phyloP scores from a whole-genome alignment of 2,329 filamentous ascomycete genomes.

The Aspergillus sergii region DNA sequence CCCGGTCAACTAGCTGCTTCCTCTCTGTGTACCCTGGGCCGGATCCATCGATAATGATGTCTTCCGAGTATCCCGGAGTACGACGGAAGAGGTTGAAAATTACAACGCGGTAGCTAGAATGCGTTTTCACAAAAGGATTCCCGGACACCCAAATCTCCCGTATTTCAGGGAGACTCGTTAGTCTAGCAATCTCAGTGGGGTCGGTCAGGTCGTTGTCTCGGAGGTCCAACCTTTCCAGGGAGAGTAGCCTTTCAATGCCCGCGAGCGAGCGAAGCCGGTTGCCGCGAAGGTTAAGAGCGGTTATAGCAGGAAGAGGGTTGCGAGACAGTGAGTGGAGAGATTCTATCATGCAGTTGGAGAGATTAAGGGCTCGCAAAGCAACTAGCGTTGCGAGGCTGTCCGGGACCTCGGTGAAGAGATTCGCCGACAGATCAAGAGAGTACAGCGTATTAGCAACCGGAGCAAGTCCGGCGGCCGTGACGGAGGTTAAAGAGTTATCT shows the following conservation, averaged over 20 bases:
- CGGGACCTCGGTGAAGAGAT: constrained; percentile 91
- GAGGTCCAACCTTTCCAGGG: constrained; percentile 85
- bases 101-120: constrained; percentile 79
- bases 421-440: constrained; percentile 88
- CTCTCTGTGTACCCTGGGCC: constrained; percentile 84
- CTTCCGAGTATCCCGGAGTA: constrained; percentile 85
- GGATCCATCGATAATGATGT: constrained; percentile 83
- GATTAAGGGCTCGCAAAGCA: constrained; percentile 85
- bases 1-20: constrained; percentile 80
- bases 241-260: constrained; percentile 84
- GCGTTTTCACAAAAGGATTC: constrained; percentile 88
- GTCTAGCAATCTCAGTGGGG: constrained; percentile 82
- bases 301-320: constrained; percentile 86
- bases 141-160: constrained; percentile 89
- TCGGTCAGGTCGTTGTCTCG: constrained; percentile 91
- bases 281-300: constrained; percentile 83
- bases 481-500: constrained; percentile 84
- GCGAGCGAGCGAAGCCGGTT: constrained; percentile 87
- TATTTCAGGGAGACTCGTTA: constrained; percentile 89
- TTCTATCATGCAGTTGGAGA: constrained; percentile 97
- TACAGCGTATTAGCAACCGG: constrained; percentile 86
- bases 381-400: constrained; percentile 86
- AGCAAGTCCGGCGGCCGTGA: constrained; percentile 73
- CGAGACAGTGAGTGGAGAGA: constrained; percentile 84
- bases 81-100: constrained; percentile 96